phyloP scores from a whole-genome alignment of 2,329 filamentous ascomycete genomes.

The Trichoderma brevicompactum region DNA sequence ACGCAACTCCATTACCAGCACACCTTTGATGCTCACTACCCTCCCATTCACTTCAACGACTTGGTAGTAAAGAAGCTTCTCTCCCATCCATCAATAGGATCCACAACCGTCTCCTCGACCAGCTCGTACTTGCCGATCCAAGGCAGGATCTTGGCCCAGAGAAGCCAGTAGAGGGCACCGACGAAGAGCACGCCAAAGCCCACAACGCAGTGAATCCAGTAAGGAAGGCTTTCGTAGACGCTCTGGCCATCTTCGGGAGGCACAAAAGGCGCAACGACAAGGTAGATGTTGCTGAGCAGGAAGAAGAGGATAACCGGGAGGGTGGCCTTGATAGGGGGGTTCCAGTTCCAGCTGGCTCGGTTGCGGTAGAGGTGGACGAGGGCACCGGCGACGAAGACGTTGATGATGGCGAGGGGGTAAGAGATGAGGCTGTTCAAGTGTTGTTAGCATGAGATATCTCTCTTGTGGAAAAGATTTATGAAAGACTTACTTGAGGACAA shows the following conservation, averaged over 20 bases:
- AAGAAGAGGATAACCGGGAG: conserved; percentile 62
- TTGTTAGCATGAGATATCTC: conserved; percentile 19
- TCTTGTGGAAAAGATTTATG: background rate
- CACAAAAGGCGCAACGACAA: conserved; percentile 63
- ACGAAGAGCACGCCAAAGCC: conserved; percentile 58
- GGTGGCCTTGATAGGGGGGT: conserved; percentile 59
- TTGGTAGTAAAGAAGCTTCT: conserved; percentile 56
- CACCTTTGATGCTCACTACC: background rate
- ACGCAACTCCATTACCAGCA: background rate
- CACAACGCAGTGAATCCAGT: conserved; percentile 62
- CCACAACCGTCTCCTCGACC: conserved; percentile 57
- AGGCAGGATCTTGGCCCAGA: conserved; percentile 59
- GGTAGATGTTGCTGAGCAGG: conserved; percentile 63
- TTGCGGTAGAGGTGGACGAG: conserved; percentile 59
- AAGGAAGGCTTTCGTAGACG: conserved; percentile 58
- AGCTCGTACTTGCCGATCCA: conserved; percentile 60
- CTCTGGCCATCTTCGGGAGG: conserved; percentile 57
- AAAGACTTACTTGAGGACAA: conserved; percentile 58
- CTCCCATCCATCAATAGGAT: conserved; percentile 67
- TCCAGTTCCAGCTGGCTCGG: conserved; percentile 54
- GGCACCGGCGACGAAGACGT: conserved; percentile 57
- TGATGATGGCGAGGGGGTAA: conserved; percentile 64
- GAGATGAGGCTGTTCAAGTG: conserved; percentile 57
- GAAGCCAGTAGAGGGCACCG: conserved; percentile 59
- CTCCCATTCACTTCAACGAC: conserved; percentile 37